These are phyloP conservation scores for Pyrenochaeta sp. DNA, from an alignment of 2,329 filamentous ascomycete species.

Conservation along the genomic window DNA sequence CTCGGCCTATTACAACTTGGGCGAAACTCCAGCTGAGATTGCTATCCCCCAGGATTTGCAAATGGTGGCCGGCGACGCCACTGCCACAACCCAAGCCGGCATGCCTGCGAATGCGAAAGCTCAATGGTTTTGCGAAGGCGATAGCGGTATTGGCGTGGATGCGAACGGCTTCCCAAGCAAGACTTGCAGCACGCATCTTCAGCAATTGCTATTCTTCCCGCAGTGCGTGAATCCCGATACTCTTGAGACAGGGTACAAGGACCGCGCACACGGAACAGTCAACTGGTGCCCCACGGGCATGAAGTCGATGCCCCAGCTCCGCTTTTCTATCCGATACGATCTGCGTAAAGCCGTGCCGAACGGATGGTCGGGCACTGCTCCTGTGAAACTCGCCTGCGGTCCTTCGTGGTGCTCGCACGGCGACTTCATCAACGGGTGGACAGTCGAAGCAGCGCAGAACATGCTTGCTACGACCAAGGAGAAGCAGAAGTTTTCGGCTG, in stretches of 20 bases:
- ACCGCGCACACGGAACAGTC: slow-evolving; percentile 28
- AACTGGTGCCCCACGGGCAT: slow-evolving; percentile 54
- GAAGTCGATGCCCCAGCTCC: slow-evolving; percentile 57
- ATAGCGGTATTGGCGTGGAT: slow-evolving; percentile 19
- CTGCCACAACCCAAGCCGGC: slow-evolving; percentile 36
- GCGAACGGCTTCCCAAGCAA: slow-evolving; percentile 40
- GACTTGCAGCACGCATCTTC: slow-evolving; percentile 54
- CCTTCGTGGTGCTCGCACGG: slow-evolving; percentile 55
- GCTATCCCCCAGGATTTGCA: slow-evolving; percentile 55
- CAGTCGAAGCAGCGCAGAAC: slow-evolving; percentile 50
- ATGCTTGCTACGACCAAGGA: slow-evolving; percentile 50
- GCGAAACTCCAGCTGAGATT: slow-evolving; percentile 52
- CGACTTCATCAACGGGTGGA: slow-evolving; percentile 60
- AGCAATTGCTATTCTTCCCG: slow-evolving; percentile 56
- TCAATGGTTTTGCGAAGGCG: slow-evolving; percentile 39
- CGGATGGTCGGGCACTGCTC: slow-evolving; percentile 55
- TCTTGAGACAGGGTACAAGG: slow-evolving; percentile 48
- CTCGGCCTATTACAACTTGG: slow-evolving; percentile 57
- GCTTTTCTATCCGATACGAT: slow-evolving; percentile 59
- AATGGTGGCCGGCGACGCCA: slow-evolving; percentile 52
- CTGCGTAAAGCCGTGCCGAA: slow-evolving; percentile 52
- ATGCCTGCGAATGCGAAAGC: slow-evolving; percentile 33
- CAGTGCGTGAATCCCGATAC: slow-evolving; percentile 52
- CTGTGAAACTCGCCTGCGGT: slow-evolving; percentile 53
- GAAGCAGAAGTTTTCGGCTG: slow-evolving; percentile 46